Conservation (phyloP, 2,329 filamentous ascomycete genomes). For the Epichloe typhina region DNA sequence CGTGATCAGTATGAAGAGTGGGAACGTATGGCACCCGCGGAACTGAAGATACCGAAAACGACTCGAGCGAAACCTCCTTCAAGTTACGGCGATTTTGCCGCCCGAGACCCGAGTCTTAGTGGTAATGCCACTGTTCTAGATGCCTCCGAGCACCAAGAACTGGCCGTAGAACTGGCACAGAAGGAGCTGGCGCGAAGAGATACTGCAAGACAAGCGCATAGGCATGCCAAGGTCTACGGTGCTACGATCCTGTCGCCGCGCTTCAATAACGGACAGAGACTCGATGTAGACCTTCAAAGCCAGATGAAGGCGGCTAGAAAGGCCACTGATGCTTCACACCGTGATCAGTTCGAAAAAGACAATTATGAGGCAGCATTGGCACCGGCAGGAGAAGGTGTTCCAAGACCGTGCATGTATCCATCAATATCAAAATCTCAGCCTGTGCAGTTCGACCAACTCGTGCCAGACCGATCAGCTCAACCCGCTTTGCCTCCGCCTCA, state of each 20-base stretch:
- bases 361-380: constrained; percentile 4
- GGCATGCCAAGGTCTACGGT: constrained; percentile 27
- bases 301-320: constrained; percentile 42
- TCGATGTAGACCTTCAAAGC: constrained; percentile 32
- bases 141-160: constrained; percentile 56
- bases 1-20: constrained; percentile 58
- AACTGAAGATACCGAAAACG: constrained; percentile 13
- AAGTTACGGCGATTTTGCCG: constrained; percentile 34
- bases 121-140: constrained; percentile 49
- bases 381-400: constrained; percentile 14
- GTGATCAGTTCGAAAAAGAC: neutral
- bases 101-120: constrained; percentile 47
- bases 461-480: constrained; percentile 8
- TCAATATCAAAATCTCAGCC: constrained; percentile 39
- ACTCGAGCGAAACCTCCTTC: constrained; percentile 11
- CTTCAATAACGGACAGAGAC: constrained; percentile 6
- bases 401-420: constrained; percentile 39
- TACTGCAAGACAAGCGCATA: constrained; percentile 42
- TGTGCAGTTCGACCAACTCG: constrained; percentile 26
- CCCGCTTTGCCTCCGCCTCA: constrained; percentile 17
- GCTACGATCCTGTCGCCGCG: constrained; percentile 2
- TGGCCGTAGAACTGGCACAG: constrained; percentile 65
- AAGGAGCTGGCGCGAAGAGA: constrained; percentile 58
- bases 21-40: constrained; percentile 36
- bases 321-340: constrained; percentile 23